A percentile compares a stretch with the other conserved stretches of the same genome.
Evolutionary conservation across 2,329 filamentous ascomycete species (phyloP).

Genomic region (Fusarium redolens): DNA sequence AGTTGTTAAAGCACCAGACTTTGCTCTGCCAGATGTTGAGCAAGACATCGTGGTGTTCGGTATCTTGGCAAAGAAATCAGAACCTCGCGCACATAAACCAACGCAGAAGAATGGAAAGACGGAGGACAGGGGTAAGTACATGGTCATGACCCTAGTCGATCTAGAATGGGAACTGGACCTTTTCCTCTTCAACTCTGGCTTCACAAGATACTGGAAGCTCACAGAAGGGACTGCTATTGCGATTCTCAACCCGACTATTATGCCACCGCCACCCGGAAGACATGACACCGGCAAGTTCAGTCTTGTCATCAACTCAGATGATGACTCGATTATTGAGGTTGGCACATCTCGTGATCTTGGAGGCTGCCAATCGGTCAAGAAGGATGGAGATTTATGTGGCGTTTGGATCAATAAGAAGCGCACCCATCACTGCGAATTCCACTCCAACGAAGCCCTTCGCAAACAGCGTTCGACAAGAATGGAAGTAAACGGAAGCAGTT

Average conservation of each 20-base stretch:
- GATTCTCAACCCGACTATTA: slow-evolving; percentile 89
- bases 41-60: slow-evolving; percentile 91
- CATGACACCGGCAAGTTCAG: slow-evolving; percentile 86
- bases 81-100: slow-evolving; percentile 72
- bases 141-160: slow-evolving; percentile 89
- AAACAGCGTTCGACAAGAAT: slow-evolving; percentile 74
- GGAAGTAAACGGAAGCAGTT: slow-evolving; percentile 80
- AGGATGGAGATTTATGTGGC: slow-evolving; percentile 83
- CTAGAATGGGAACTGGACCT: slow-evolving; percentile 91
- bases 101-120: slow-evolving; percentile 58
- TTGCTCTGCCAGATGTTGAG: slow-evolving; percentile 82
- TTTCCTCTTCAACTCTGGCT: slow-evolving; percentile 91
- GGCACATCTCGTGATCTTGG: slow-evolving; percentile 86
- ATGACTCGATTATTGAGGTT: slow-evolving; percentile 90
- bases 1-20: slow-evolving; percentile 84
- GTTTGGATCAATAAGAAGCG: slow-evolving; percentile 89
- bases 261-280: slow-evolving; percentile 83
- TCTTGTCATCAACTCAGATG: slow-evolving; percentile 84
- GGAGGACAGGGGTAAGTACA: slow-evolving; percentile 82
- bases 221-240: slow-evolving; percentile 90
- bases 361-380: slow-evolving; percentile 86
- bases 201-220: slow-evolving; percentile 94
- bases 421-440: slow-evolving; percentile 92
- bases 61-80: slow-evolving; percentile 88
- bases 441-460: slow-evolving; percentile 83